Percentiles rank a stretch among this genome's conserved stretches.
These are phyloP conservation scores for Eucalyptus curtisii DNA, from an alignment of 345 rosid genomes.

Conservation along the genomic window DNA sequence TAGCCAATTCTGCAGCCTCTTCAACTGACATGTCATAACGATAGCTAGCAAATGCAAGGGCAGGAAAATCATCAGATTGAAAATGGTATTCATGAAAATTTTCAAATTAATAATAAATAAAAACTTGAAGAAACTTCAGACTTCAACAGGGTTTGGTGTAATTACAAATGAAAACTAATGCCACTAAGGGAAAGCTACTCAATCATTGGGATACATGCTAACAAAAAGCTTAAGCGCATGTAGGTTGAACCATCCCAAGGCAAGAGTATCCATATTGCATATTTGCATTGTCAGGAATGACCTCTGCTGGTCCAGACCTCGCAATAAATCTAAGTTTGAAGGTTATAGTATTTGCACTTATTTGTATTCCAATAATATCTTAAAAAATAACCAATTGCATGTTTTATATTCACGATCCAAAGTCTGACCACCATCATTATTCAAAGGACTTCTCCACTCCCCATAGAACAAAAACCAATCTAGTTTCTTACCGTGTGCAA, in stretches of 20 bases:
- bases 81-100: not conserved
- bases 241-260: not conserved
- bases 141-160: not conserved
- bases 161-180: not conserved
- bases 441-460: not conserved
- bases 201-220: not conserved
- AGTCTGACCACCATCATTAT: not conserved
- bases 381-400: not conserved
- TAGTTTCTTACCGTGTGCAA: not conserved
- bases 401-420: not conserved
- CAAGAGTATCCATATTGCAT: not conserved
- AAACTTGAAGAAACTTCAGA: not conserved
- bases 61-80: not conserved
- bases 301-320: not conserved
- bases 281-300: not conserved
- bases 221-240: not conserved
- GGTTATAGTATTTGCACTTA: not conserved
- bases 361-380: not conserved
- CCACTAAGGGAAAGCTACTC: not conserved
- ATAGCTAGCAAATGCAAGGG: slow-evolving; percentile 31
- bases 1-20: slow-evolving; percentile 92
- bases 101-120: not conserved
- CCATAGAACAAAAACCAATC: not conserved
- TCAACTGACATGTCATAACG: slow-evolving; percentile 71
- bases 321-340: not conserved